Conservation (phyloP, 2,329 filamentous ascomycete genomes). For the Exophiala dermatitidis region DNA sequence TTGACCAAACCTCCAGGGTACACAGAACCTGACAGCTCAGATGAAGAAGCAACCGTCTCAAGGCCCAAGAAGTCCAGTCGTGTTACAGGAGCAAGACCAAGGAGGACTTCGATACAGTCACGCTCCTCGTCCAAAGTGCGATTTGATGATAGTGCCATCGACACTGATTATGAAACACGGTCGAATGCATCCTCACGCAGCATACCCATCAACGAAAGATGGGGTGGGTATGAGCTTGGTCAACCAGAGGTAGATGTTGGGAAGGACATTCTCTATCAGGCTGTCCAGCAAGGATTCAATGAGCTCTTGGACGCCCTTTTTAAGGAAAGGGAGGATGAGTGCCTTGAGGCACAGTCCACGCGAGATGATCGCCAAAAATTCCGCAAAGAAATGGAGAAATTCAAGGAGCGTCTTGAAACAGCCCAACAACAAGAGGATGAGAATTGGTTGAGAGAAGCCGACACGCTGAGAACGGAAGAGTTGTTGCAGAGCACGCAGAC, state of each 20-base stretch:
- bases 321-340: conserved; percentile 67
- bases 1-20: conserved; percentile 58
- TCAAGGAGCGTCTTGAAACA: conserved; percentile 25
- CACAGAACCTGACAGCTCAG: conserved; percentile 35
- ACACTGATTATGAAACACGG: conserved; percentile 60
- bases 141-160: conserved; percentile 62
- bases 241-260: conserved; percentile 75
- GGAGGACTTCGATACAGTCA: conserved; percentile 49
- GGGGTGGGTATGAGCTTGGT: conserved; percentile 71
- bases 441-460: conserved; percentile 14
- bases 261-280: conserved; percentile 82
- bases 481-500: conserved; percentile 37
- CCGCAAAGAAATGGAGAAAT: conserved; percentile 37
- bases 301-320: conserved; percentile 85
- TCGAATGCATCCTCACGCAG: conserved; percentile 68
- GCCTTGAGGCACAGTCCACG: conserved; percentile 60
- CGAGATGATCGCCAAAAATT: conserved; percentile 54
- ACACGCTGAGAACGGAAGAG: conserved; percentile 20
- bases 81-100: conserved; percentile 12
- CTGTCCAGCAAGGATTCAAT: conserved; percentile 87
- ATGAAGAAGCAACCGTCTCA: conserved; percentile 31
- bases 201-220: conserved; percentile 59
- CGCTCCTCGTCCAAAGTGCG: conserved; percentile 72
- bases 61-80: conserved; percentile 5
- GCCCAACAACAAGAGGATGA: background rate